Percentiles rank a stretch among this genome's conserved stretches.
These are phyloP conservation scores for Dichotomopilus funicola DNA, from an alignment of 2,329 filamentous ascomycete species.

Conservation along the genomic window DNA sequence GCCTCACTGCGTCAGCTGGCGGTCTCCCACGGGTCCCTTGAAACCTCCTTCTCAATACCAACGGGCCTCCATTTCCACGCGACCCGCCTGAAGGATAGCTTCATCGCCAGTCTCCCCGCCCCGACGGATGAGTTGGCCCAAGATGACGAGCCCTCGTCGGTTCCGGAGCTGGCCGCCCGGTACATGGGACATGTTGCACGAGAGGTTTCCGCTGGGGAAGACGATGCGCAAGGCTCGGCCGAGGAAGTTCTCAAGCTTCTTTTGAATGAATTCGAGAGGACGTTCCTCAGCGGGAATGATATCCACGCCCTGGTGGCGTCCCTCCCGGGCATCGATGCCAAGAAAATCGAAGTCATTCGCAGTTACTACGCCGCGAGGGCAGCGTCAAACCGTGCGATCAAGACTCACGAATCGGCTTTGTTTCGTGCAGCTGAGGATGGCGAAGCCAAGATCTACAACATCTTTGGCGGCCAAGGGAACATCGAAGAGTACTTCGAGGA, in stretches of 20 bases:
- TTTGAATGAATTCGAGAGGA: constrained; percentile 92
- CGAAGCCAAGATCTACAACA: constrained; percentile 79
- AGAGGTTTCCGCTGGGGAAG: constrained; percentile 88
- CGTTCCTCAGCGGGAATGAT: constrained; percentile 91
- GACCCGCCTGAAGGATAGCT: constrained; percentile 86
- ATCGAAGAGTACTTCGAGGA: constrained; percentile 99
- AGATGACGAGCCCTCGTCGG: constrained; percentile 97
- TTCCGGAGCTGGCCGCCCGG: constrained; percentile 83
- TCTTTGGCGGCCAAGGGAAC: constrained; percentile 96
- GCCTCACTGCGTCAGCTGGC: constrained; percentile 87
- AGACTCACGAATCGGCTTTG: constrained; percentile 87
- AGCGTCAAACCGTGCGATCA: constrained; percentile 77
- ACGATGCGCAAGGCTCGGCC: constrained; percentile 80
- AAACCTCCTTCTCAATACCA: constrained; percentile 91
- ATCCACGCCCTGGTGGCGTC: constrained; percentile 82
- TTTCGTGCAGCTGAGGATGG: constrained; percentile 81
- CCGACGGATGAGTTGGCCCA: constrained; percentile 96
- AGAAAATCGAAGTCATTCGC: constrained; percentile 84
- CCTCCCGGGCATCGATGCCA: constrained; percentile 82
- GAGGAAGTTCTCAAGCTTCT: constrained; percentile 88
- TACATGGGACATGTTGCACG: constrained; percentile 86
- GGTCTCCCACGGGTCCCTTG: constrained; percentile 87
- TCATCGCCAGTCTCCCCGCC: constrained; percentile 74
- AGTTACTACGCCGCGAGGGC: constrained; percentile 88
- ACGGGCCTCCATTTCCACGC: constrained; percentile 95